phyloP scores from a whole-genome alignment of 2,329 filamentous ascomycete species.

The Calonectria multiphialidica region DNA sequence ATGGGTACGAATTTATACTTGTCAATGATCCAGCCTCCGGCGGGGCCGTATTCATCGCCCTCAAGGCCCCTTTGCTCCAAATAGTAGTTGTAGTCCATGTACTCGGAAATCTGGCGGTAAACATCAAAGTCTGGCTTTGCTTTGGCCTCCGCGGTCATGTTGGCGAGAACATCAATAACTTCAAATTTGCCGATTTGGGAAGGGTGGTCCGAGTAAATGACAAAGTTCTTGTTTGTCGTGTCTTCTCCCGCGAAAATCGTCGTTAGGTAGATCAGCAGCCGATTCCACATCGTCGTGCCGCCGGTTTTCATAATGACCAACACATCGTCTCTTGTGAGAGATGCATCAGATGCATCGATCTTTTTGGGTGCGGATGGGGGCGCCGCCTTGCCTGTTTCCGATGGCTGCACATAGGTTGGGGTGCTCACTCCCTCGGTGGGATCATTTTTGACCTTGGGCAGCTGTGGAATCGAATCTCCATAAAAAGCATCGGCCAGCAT shows the following conservation, averaged over 20 bases:
- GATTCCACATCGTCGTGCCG: slow-evolving; percentile 41
- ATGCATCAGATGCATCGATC: neutral
- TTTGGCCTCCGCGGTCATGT: slow-evolving; percentile 34
- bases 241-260: slow-evolving; percentile 30
- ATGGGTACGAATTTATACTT: slow-evolving; percentile 44
- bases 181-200: slow-evolving; percentile 34
- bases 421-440: neutral
- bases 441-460: neutral
- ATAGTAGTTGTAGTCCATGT: slow-evolving; percentile 39
- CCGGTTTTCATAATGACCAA: slow-evolving; percentile 43
- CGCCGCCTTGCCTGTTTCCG: neutral
- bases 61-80: slow-evolving; percentile 34
- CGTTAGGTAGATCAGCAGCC: slow-evolving; percentile 39
- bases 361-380: neutral
- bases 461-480: neutral
- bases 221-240: slow-evolving; percentile 28
- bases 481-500: slow-evolving; percentile 21
- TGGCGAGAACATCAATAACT: slow-evolving; percentile 38
- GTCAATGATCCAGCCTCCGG: slow-evolving; percentile 42
- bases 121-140: slow-evolving; percentile 37
- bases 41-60: slow-evolving; percentile 40
- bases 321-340: slow-evolving; percentile 33
- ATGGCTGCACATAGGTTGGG: neutral
- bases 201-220: slow-evolving; percentile 40
- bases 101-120: slow-evolving; percentile 39